A percentile compares a stretch with the other conserved stretches of the same genome.
Evolutionary conservation across 1,284 basidiomycete genomes (phyloP).

Genomic region (Peniophora sp.): DNA sequence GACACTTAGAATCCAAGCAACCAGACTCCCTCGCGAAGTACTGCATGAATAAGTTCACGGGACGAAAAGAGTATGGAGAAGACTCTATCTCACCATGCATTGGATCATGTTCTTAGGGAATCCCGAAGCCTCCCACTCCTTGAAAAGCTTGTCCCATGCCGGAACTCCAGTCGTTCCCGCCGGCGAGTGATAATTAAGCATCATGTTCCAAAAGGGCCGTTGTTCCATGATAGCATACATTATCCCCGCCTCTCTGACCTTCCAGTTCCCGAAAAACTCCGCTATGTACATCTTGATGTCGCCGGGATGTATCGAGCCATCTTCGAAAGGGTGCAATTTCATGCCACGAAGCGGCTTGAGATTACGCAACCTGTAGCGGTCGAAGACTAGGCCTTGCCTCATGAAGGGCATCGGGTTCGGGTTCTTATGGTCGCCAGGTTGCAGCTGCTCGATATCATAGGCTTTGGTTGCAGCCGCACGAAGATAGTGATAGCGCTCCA

Average conservation of each 20-base stretch:
- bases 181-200: conserved; percentile 15
- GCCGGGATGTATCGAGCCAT: conserved; percentile 15
- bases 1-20: conserved; percentile 15
- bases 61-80: neutral
- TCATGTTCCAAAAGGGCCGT: conserved; percentile 15
- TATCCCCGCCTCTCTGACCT: conserved; percentile 14
- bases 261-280: conserved; percentile 10
- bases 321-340: conserved; percentile 14
- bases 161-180: conserved; percentile 13
- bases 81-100: conserved; percentile 14
- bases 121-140: conserved; percentile 9
- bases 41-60: conserved; percentile 3
- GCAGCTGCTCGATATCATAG: conserved; percentile 2
- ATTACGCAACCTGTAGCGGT: conserved; percentile 5
- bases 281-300: conserved; percentile 13
- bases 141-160: conserved; percentile 15
- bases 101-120: conserved; percentile 12
- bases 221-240: conserved; percentile 9
- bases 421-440: neutral
- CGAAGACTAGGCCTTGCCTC: conserved; percentile 9
- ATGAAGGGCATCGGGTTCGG: neutral
- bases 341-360: conserved; percentile 11
- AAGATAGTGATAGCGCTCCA: conserved; percentile 11
- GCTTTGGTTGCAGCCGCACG: conserved; percentile 8
- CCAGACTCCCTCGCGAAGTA: conserved; percentile 16